Evolutionary conservation across 768 basidiomycete species (phyloP).

Genomic region (Psilocybe subaeruginosa): DNA sequence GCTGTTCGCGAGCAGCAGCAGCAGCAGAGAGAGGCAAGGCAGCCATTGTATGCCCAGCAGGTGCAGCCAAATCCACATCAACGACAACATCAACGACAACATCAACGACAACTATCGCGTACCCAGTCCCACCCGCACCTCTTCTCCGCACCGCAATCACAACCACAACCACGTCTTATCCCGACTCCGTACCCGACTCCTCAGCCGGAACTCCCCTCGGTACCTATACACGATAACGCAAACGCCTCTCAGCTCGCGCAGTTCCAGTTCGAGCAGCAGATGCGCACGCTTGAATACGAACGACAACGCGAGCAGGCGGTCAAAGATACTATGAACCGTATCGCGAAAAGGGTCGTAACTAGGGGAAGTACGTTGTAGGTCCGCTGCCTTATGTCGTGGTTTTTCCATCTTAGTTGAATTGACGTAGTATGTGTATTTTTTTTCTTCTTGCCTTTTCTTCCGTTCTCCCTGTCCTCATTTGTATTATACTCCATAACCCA

Average conservation of each 20-base stretch:
- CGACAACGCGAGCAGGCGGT: neutral
- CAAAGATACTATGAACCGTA: neutral
- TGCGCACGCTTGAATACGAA: neutral
- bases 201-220: neutral
- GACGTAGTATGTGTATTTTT: neutral
- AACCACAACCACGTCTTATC: neutral
- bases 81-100: neutral
- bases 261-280: constrained; percentile 1
- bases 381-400: neutral
- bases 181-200: neutral
- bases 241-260: neutral
- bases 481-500: neutral
- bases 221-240: neutral
- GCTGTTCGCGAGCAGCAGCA: neutral
- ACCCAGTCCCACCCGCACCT: neutral
- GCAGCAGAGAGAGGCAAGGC: neutral
- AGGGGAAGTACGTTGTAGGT: neutral
- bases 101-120: neutral
- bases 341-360: neutral
- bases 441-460: neutral
- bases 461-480: neutral
- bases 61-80: neutral
- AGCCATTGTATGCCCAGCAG: neutral
- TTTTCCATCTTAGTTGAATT: no score
- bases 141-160: neutral